phyloP scores from a whole-genome alignment of 495 filamentous ascomycete genomes.

The Trichoderma reesei region DNA sequence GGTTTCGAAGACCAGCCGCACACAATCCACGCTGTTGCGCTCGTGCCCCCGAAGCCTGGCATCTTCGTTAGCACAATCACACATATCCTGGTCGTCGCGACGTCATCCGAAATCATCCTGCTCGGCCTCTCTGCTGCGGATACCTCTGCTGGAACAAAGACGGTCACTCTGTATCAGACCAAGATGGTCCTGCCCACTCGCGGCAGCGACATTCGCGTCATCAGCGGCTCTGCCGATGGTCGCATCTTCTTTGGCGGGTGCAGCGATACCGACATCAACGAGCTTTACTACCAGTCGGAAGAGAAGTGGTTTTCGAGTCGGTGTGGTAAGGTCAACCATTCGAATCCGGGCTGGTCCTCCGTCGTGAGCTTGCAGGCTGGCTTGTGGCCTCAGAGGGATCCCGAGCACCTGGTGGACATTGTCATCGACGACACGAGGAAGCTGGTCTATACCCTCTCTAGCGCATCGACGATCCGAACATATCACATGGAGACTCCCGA shows the following conservation, averaged over 20 bases:
- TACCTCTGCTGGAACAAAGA: constrained; percentile 50
- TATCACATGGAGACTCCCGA: constrained; percentile 61
- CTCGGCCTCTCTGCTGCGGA: constrained; percentile 62
- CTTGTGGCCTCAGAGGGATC: constrained; percentile 22
- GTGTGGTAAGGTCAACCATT: constrained; percentile 77
- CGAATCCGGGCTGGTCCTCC: constrained; percentile 60
- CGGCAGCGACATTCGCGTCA: constrained; percentile 57
- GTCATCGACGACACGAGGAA: constrained; percentile 79
- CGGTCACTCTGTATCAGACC: constrained; percentile 72
- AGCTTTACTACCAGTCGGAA: constrained; percentile 91
- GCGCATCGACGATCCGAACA: constrained; percentile 69
- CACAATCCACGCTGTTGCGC: constrained; percentile 73
- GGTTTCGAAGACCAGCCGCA: constrained; percentile 85
- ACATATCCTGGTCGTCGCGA: constrained; percentile 81
- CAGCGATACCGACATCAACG: constrained; percentile 75
- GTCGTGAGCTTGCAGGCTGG: constrained; percentile 49
- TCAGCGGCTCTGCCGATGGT: constrained; percentile 70
- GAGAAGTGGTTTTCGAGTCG: constrained; percentile 88
- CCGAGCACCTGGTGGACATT: constrained; percentile 63
- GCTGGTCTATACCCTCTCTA: constrained; percentile 85
- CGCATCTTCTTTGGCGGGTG: constrained; percentile 87
- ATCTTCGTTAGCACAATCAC: constrained; percentile 80
- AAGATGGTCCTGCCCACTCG: constrained; percentile 65
- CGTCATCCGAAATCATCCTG: constrained; percentile 69
- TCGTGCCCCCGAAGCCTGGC: constrained; percentile 65